Evolutionary conservation across 2,329 filamentous ascomycete species (phyloP), one percentile per base, ranked within the genome.

Genomic region (Neonectria magnoliae): DNA sequence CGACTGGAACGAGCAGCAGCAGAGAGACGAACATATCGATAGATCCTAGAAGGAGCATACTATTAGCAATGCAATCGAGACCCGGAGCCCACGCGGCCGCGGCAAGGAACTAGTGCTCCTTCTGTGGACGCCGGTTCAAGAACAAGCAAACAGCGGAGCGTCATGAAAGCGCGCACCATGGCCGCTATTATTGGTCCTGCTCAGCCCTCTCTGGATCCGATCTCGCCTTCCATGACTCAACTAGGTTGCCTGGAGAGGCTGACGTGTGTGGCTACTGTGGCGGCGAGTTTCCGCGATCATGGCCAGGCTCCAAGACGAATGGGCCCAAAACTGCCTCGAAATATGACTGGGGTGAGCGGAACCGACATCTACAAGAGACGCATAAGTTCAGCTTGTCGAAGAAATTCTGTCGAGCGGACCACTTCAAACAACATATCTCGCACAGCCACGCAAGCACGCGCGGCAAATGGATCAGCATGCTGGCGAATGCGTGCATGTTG

Each of bases 101-200:
- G n/a, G n/a, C n/a, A n/a, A n/a, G n/a, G n/a, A n/a, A n/a, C n/a
- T n/a, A n/a, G n/a, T 98, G 95, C 79, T 87, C 89, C 31, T 98
- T 93, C 78, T 98, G 95, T 78, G 91, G 92, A 45, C 98, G 98
- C 77, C 90, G 95, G 11, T 98, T 98, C 84, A 98, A 98, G 81
- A 98, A 98, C 82, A 98, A 98, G 81, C 98, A 98, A 74, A 95
- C 98, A 81, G 94, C 94, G 3, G 95, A 98, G 79, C 89, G 96
- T 33, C 95, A 98, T 77, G 94, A 97, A 75, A n/a, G n/a, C n/a
- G n/a, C n/a, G n/a, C 98, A 98, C 75, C 95, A 98, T 79, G 87
- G 95, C 36, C 90, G 91, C 29, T 93, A 98, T 81, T 98, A 94
- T 52, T 99, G 96, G 96, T 98, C 95, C 11, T 99, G 96, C 79